Conservation (phyloP, 495 filamentous ascomycete species). For the Penicillium mononematosum region DNA sequence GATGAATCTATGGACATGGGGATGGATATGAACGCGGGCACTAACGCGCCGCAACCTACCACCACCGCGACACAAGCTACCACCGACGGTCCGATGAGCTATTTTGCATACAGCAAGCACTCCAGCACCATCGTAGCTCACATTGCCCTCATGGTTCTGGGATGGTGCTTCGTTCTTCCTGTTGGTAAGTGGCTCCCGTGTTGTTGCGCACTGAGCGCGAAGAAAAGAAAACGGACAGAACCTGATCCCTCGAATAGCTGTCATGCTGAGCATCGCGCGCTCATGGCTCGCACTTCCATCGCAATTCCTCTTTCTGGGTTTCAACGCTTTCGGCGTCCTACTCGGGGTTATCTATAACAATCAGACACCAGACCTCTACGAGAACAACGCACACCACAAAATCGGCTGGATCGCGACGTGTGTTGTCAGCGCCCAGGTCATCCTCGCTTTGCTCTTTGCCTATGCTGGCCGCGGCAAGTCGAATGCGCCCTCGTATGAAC, state of each 20-base stretch:
- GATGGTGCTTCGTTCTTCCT: conserved; percentile 84
- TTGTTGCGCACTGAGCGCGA: neutral
- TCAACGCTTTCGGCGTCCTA: conserved; percentile 70
- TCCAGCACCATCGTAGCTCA: conserved; percentile 70
- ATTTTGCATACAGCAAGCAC: conserved; percentile 71
- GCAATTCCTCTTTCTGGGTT: conserved; percentile 72
- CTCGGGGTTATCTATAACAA: conserved; percentile 75
- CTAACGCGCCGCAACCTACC: conserved; percentile 34
- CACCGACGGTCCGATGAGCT: conserved; percentile 53
- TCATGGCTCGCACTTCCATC: conserved; percentile 71
- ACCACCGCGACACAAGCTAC: neutral
- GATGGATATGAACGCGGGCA: conserved; percentile 32
- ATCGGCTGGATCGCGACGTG: conserved; percentile 84
- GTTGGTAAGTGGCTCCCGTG: conserved; percentile 56
- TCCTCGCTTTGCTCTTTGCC: conserved; percentile 62
- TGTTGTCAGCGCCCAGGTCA: conserved; percentile 64
- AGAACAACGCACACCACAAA: conserved; percentile 83
- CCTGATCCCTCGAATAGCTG: conserved; percentile 47
- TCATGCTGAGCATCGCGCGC: conserved; percentile 80
- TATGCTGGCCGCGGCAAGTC: conserved; percentile 44
- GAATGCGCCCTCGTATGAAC: conserved; percentile 33
- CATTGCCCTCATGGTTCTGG: conserved; percentile 73
- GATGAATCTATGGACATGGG: conserved; percentile 37
- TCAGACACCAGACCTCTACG: conserved; percentile 84
- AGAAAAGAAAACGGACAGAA: neutral